These are phyloP conservation scores for Yarrowia porcina DNA, from an alignment of 805 yeast species.

Conservation along the genomic window DNA sequence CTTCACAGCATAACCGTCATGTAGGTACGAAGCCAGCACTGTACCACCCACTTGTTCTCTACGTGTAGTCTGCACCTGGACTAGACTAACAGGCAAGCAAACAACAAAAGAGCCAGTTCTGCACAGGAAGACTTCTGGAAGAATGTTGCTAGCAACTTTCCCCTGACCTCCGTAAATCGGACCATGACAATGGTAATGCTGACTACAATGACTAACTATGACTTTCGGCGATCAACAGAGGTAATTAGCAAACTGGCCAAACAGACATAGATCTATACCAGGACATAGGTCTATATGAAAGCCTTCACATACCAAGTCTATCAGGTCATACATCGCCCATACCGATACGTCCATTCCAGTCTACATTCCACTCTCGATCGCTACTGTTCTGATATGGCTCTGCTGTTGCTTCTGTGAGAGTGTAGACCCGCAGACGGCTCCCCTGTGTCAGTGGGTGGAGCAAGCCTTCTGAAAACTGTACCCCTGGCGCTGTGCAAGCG, in stretches of 20 bases:
- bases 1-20: constrained; percentile 14
- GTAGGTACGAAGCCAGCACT: constrained; percentile 8
- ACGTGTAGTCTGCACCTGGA: neutral
- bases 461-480: neutral
- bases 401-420: too few relatives aligned
- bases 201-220: neutral
- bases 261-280: too few relatives aligned
- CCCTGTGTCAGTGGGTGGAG: neutral
- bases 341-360: too few relatives aligned
- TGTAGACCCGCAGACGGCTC: neutral
- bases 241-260: too few relatives aligned
- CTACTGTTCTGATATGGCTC: too few relatives aligned
- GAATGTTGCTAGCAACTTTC: constrained; percentile 3
- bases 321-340: too few relatives aligned
- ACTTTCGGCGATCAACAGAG: neutral
- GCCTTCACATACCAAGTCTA: too few relatives aligned
- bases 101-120: neutral
- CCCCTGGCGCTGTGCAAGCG: constrained; percentile 9
- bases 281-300: too few relatives aligned
- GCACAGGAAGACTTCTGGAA: neutral
- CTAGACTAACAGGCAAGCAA: neutral
- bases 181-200: constrained; percentile 3
- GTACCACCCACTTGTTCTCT: neutral
- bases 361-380: too few relatives aligned
- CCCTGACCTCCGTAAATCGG: too few relatives aligned